Percentiles rank a stretch among this genome's conserved stretches.
Conservation (phyloP, 768 basidiomycete species). For the Amanita polypyramis region DNA sequence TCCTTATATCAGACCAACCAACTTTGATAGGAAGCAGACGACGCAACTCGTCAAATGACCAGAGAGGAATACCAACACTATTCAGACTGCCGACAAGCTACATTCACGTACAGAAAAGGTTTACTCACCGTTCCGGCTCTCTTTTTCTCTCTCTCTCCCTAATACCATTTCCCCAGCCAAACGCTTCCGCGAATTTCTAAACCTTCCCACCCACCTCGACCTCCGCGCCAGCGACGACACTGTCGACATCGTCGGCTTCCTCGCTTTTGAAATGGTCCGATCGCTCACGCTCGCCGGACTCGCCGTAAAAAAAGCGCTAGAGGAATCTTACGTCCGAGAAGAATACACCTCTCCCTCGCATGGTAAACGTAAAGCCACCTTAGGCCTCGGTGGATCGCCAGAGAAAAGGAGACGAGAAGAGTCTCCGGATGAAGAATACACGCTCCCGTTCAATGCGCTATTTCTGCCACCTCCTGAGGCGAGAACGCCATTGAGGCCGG, state of each 20-base stretch:
- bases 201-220: constrained; percentile 78
- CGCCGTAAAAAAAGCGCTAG: constrained; percentile 70
- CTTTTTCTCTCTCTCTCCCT: neutral
- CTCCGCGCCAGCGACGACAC: constrained; percentile 90
- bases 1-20: neutral
- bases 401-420: constrained; percentile 48
- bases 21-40: constrained; percentile 75
- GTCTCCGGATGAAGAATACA: constrained; percentile 57
- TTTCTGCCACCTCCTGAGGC: constrained; percentile 80
- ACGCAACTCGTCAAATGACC: constrained; percentile 91
- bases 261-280: constrained; percentile 95
- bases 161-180: constrained; percentile 45
- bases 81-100: constrained; percentile 92
- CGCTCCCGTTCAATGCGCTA: constrained; percentile 58
- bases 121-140: constrained; percentile 9
- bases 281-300: constrained; percentile 85
- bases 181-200: constrained; percentile 91
- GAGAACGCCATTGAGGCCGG: constrained; percentile 64
- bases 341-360: constrained; percentile 55
- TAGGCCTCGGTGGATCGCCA: constrained; percentile 30
- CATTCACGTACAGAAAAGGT: constrained; percentile 97
- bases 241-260: constrained; percentile 92
- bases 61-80: constrained; percentile 96
- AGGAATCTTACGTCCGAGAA: constrained; percentile 59
- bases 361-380: constrained; percentile 57